phyloP scores from a whole-genome alignment of 2,329 filamentous ascomycete species.

The Paradendryphiella salina region DNA sequence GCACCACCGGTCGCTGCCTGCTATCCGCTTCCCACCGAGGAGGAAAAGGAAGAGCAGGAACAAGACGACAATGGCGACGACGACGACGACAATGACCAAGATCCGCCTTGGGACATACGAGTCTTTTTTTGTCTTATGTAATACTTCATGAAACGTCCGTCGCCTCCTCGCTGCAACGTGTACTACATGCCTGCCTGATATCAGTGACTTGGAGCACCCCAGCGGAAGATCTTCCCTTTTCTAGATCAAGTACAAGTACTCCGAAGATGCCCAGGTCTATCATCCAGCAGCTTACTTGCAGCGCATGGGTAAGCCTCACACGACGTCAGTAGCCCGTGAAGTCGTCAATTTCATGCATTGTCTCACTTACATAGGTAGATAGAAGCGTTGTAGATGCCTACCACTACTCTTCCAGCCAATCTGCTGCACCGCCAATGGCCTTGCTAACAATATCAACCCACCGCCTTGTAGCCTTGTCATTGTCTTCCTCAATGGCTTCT shows the following conservation, averaged over 20 bases:
- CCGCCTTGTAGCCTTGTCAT: slow-evolving; percentile 45
- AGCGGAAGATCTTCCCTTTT: too few species aligned
- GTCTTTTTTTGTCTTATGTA: not conserved
- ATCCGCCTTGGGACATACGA: not conserved
- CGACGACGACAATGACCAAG: not conserved
- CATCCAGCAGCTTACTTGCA: too few species aligned
- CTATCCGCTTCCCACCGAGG: not conserved
- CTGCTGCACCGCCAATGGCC: slow-evolving; percentile 42
- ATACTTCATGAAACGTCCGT: not conserved
- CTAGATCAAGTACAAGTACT: too few species aligned
- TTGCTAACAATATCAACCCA: slow-evolving; percentile 51
- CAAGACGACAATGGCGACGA: too few species aligned
- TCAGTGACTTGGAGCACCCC: too few species aligned
- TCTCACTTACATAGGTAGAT: not conserved
- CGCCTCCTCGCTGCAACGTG: too few species aligned
- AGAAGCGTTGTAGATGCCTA: not conserved
- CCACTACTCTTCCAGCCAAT: slow-evolving; percentile 31
- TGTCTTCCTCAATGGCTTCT: slow-evolving; percentile 60
- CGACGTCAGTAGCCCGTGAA: not conserved
- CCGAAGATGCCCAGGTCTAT: too few species aligned
- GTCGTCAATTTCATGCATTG: not conserved
- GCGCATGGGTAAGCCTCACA: too few species aligned
- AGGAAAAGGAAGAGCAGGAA: not conserved
- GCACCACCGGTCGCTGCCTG: too few species aligned
- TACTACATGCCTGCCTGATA: too few species aligned